These are phyloP conservation scores for Suillus brevipes DNA, from an alignment of 768 basidiomycete genomes.

Conservation along the genomic window DNA sequence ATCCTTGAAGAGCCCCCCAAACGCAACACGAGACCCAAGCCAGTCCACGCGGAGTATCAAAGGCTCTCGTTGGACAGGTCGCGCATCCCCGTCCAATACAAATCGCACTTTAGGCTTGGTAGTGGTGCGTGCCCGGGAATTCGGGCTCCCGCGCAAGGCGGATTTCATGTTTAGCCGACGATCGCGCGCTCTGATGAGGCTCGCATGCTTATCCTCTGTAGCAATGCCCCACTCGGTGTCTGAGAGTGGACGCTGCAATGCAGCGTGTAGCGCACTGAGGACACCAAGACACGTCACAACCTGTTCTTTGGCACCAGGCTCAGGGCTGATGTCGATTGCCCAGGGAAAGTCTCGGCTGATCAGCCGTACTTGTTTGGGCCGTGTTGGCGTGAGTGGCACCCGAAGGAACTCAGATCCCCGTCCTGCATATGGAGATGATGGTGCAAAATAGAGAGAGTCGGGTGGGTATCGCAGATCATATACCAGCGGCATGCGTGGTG, in stretches of 20 bases:
- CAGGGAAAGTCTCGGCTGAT: conserved; percentile 15
- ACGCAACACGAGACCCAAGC: conserved; percentile 8
- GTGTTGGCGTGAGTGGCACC: conserved; percentile 2
- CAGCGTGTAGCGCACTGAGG: conserved; percentile 6
- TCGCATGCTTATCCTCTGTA: background rate
- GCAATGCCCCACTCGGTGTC: conserved; percentile 12
- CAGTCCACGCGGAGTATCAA: conserved; percentile 13
- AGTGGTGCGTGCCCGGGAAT: background rate
- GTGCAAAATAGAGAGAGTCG: background rate
- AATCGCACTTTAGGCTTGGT: background rate
- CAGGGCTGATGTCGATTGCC: conserved; percentile 5
- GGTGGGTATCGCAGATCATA: conserved; percentile 12
- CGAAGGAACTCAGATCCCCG: background rate
- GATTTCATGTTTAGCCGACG: background rate
- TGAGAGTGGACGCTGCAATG: conserved; percentile 10
- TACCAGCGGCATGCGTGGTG: conserved; percentile 3
- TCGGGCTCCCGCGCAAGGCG: background rate
- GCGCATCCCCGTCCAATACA: background rate
- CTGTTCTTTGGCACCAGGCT: background rate
- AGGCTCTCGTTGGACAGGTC: background rate
- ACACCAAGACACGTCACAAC: conserved; percentile 10
- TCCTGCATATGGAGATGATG: background rate
- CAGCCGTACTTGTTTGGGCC: background rate
- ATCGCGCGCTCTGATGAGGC: conserved; percentile 3
- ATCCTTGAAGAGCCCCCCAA: conserved; percentile 13